Base-by-base conservation (phyloP, 495 filamentous ascomycete species). In the Bombardia bombarda region DNA sequence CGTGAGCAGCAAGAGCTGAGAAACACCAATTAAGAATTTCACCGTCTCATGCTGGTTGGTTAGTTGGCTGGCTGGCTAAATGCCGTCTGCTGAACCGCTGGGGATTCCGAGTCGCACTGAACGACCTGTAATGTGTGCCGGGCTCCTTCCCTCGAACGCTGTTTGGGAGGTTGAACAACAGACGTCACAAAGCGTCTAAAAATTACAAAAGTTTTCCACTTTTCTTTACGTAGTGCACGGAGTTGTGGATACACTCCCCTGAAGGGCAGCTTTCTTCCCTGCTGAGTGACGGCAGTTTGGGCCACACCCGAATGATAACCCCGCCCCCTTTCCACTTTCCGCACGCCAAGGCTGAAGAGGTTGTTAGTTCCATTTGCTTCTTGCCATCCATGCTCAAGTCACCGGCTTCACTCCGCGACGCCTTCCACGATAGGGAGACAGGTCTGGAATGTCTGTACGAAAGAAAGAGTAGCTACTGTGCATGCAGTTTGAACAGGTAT, bases 181-280 rank as follows among this genome's bases (percentile, higher is more conserved):
- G 44, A 51, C 49, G 49, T 51, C 49, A 51, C 49, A 42, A 25
- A 38, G 44, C 48, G 22, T 36, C 43, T 13, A 46, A 35, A 40
- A 21, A 22, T 47, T 32, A 35, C 19, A 24, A 22, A 9, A 32
- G 38, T n/a, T n/a, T n/a, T n/a, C n/a, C n/a, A n/a, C n/a, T n/a
- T n/a, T n/a, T n/a, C n/a, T n/a, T n/a, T n/a, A n/a, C n/a, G n/a
- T n/a, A n/a, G n/a, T n/a, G n/a, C n/a, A n/a, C n/a, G n/a, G n/a
- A n/a, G n/a, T n/a, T n/a, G n/a, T n/a, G n/a, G n/a, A n/a, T n/a
- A n/a, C n/a, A n/a, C n/a, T n/a, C n/a, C n/a, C n/a, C n/a, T n/a
- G n/a, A n/a, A n/a, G n/a, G n/a, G n/a, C n/a, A 37, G 34, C 34
- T 13, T 17, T 19, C 17, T n/a, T 37, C 34, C 25, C 19, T 23